Evolutionary conservation across 164 flowering plant species (phyloP), one percentile per base, ranked within the genome.

Genomic region (Chimonanthus salicifolius): DNA sequence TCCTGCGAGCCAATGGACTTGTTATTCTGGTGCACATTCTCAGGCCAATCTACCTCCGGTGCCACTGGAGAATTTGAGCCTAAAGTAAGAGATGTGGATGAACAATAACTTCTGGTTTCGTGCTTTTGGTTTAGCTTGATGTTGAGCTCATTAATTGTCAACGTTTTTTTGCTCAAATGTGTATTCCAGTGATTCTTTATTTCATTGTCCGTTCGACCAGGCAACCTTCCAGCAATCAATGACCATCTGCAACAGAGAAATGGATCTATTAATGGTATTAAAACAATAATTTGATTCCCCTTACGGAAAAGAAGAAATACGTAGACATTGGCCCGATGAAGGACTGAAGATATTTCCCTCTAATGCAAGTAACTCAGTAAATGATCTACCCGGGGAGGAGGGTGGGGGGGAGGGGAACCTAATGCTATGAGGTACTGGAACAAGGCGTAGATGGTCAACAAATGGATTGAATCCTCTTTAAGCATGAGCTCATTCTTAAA

Each of bases 111-210:
- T 18, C 7, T 67, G 18, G 20, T 62, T 8, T 5, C 20, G 49
- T 54, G 6, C 9, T 18, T 74, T 45, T 66, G 70, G 45, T 72
- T 76, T 68, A 76, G 7, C 62, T 76, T 76, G 58, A 20, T 69
- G 47, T 72, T 72, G 13, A 76, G 79, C 18, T 76, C 68, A 65
- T 62, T 62, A 7, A 76, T 68, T 16, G 79, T 67, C 10, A 76
- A 49, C 18, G 72, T 62, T 13, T 76, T 76, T 72, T 76, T 76
- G 75, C 79, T 76, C 79, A 76, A 76, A 76, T 76, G 69, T 60
- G 72, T 72, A 72, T 72, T 76, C 79, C 79, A 76, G 20, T 76
- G 72, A 45, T 76, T 76, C 74, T 76, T 76, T 11, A 76, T 76
- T 15, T 76, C 78, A 5, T 76, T 76, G 18, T 76, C 78, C 7